Conservation (phyloP, 495 filamentous ascomycete species). For the Penicillium taxi region DNA sequence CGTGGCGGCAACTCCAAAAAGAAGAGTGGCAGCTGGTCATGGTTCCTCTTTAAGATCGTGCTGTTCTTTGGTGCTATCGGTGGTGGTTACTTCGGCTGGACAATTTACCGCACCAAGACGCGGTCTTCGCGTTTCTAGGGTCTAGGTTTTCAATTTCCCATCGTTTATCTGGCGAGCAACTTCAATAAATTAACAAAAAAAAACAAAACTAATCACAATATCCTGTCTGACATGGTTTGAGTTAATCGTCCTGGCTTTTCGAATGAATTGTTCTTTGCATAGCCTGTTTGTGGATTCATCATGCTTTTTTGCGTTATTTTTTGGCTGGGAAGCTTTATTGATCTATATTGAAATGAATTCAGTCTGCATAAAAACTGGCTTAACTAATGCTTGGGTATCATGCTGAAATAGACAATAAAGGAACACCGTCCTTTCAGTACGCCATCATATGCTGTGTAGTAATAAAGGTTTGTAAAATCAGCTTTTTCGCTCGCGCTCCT, state of each 20-base stretch:
- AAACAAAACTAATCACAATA: conserved; percentile 1
- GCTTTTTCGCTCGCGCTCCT: conserved; percentile 30
- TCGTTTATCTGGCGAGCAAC: conserved; percentile 1
- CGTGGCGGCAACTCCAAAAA: conserved; percentile 27
- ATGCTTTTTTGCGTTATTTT: conserved; percentile 6
- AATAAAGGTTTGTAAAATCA: no score
- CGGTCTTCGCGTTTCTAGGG: conserved; percentile 69
- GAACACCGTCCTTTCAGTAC: no score
- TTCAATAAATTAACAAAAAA: background rate
- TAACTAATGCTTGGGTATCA: conserved; percentile 1
- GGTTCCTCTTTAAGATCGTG: conserved; percentile 85
- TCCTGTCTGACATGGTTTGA: no score
- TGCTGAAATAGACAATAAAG: no score
- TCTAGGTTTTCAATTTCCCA: background rate
- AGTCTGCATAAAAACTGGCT: conserved; percentile 14
- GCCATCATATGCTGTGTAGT: no score
- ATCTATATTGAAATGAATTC: conserved; percentile 19
- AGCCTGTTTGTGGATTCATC: conserved; percentile 18
- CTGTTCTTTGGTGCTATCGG: conserved; percentile 61
- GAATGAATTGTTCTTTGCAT: conserved; percentile 23
- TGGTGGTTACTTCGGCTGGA: conserved; percentile 77
- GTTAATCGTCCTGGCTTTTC: conserved; percentile 8
- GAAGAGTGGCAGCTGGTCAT: conserved; percentile 67
- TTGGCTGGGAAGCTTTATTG: conserved; percentile 9
- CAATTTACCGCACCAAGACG: conserved; percentile 66